Evolutionary conservation across 2,329 filamentous ascomycete genomes (phyloP), one percentile per base, ranked within the genome.

Genomic region (Paramyrothecium sp.): DNA sequence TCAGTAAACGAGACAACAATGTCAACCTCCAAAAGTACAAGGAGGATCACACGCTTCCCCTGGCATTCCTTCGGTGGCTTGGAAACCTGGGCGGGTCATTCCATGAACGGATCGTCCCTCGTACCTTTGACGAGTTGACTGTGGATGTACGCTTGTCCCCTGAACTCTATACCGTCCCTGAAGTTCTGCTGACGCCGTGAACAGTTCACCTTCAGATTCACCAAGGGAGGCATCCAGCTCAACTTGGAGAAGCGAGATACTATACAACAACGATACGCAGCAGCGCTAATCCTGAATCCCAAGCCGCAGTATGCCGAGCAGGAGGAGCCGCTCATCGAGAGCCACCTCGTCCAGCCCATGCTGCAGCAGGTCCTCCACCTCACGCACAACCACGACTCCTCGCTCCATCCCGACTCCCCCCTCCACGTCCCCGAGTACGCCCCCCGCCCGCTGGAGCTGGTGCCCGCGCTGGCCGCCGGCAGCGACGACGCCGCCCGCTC

Each of bases 161-260:
- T 52, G 19, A 21, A 2, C n/a, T 23, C n/a, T 3, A 20, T 46
- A 1, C 7, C 11, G 3, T 30, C 19, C 4, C 41, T 33, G n/a
- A n/a, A 16, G 53, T 12, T 10, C 7, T 58, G 50, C 68, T 74
- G 55, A 77, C 53, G 38, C 48, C 16, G 22, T 4, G 48, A 19
- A 17, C 58, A 91, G 84, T 94, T 97, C 69, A 86, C 88, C 50
- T 81, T 96, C 62, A 92, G 92, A 68, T 96, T 97, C 74, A 98
- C 92, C 3, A 91, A 89, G 65, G 94, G 94, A 11, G 93, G 97
- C 70, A 91, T 93, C 7, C 89, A 89, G 16, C 91, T 97, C 19
- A 87, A 89, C 20, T 83, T 88, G 53, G 85, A 87, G 52, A 99
- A 98, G 69, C 81, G 98, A 17, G 83, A 85, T 65, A 91, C 88